Evolutionary conservation across 2,329 filamentous ascomycete species (phyloP).

Genomic region (Zasmidium citrigriseum): DNA sequence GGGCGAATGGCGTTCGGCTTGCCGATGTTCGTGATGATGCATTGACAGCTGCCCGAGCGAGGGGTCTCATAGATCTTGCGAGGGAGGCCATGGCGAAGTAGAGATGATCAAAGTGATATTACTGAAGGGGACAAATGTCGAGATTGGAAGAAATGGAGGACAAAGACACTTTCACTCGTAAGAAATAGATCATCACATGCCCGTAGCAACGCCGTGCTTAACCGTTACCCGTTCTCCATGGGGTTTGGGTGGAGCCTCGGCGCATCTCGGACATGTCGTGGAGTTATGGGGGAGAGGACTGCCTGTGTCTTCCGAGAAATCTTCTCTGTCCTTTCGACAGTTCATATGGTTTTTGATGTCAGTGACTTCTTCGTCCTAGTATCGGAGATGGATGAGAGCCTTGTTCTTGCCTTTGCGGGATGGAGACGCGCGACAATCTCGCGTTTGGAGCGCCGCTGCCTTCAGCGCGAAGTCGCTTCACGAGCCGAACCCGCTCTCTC

Average conservation of each 20-base stretch:
- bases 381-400: no score
- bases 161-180: not conserved
- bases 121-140: not conserved
- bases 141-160: not conserved
- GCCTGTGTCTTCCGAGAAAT: no score
- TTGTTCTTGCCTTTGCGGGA: no score
- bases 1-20: slow-evolving; percentile 18
- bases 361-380: not conserved
- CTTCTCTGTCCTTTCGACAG: not conserved
- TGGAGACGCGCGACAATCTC: no score
- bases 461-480: not conserved
- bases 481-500: not conserved
- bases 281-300: not conserved
- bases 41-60: slow-evolving; percentile 32
- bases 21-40: slow-evolving; percentile 20
- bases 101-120: not conserved
- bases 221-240: slow-evolving; percentile 7
- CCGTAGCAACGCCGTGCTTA: not conserved
- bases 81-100: slow-evolving; percentile 32
- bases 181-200: not conserved
- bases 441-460: not conserved
- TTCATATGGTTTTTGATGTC: not conserved
- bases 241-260: not conserved
- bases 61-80: slow-evolving; percentile 34
- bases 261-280: not conserved